Percentiles rank a stretch among this genome's conserved stretches.
These are phyloP conservation scores for Darksidea phi DNA, from an alignment of 495 filamentous ascomycete genomes.

Conservation along the genomic window DNA sequence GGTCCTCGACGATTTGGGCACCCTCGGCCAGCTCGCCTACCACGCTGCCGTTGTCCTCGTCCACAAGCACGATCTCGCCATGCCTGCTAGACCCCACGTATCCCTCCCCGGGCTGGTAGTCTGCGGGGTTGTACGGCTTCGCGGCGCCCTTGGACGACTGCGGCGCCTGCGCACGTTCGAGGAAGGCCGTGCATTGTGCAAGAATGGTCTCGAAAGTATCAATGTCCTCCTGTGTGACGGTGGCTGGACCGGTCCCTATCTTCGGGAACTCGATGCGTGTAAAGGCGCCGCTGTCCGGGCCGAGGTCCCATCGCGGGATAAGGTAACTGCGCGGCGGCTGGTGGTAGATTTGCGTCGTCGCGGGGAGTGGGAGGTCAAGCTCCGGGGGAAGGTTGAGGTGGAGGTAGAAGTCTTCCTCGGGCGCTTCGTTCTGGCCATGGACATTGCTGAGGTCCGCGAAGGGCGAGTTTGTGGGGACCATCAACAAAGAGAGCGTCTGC, in stretches of 20 bases:
- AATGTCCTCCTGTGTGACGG: slow-evolving; percentile 81
- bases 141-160: slow-evolving; percentile 41
- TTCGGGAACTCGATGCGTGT: slow-evolving; percentile 84
- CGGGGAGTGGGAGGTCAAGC: slow-evolving; percentile 83
- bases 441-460: slow-evolving; percentile 61
- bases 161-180: slow-evolving; percentile 64
- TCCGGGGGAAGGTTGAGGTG: slow-evolving; percentile 92
- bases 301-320: slow-evolving; percentile 89
- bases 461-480: slow-evolving; percentile 82
- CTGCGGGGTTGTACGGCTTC: slow-evolving; percentile 72
- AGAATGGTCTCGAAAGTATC: slow-evolving; percentile 97
- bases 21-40: slow-evolving; percentile 87
- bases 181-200: slow-evolving; percentile 90
- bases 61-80: slow-evolving; percentile 87
- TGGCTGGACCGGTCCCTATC: slow-evolving; percentile 60
- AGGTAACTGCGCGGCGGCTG: slow-evolving; percentile 86
- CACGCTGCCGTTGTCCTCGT: slow-evolving; percentile 91
- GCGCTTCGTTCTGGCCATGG: slow-evolving; percentile 55
- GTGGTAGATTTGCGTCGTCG: slow-evolving; percentile 92
- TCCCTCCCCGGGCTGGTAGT: slow-evolving; percentile 75
- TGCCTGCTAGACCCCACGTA: slow-evolving; percentile 53
- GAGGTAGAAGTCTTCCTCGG: slow-evolving; percentile 92
- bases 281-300: slow-evolving; percentile 81
- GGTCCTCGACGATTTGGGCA: slow-evolving; percentile 74
- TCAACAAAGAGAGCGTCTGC: slow-evolving; percentile 84